These are phyloP conservation scores for Suillus decipiens DNA, from an alignment of 768 basidiomycete species.

Conservation along the genomic window DNA sequence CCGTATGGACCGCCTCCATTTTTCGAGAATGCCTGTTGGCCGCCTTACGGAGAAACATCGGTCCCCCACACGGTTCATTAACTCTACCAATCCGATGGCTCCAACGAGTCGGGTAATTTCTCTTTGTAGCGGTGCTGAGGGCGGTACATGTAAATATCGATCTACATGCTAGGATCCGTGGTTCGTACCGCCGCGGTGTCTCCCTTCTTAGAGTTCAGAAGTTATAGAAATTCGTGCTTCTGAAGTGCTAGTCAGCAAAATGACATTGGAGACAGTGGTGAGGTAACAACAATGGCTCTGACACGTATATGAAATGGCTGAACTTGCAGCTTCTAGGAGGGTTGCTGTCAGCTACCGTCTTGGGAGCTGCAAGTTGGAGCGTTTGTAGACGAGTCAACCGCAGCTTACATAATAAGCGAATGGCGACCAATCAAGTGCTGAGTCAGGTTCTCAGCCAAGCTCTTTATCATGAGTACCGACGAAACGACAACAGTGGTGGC, in stretches of 20 bases:
- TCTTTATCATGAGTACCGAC: constrained; percentile 34
- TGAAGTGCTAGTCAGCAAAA: background rate
- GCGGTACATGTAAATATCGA: background rate
- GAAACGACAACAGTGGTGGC: constrained; percentile 22
- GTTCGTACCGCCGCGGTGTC: background rate
- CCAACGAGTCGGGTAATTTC: background rate
- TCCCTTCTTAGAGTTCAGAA: constrained; percentile 3
- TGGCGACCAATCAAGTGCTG: background rate
- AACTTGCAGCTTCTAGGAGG: too few species aligned
- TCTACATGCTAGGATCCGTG: background rate
- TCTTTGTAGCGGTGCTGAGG: background rate
- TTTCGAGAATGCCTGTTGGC: background rate
- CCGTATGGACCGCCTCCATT: background rate
- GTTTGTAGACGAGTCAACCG: too few species aligned
- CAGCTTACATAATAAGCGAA: background rate
- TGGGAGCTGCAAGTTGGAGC: background rate
- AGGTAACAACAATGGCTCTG: background rate
- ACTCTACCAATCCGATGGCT: background rate
- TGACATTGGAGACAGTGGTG: background rate
- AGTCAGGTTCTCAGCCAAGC: constrained; percentile 11
- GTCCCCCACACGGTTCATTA: background rate
- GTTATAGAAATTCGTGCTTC: background rate
- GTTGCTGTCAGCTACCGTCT: too few species aligned
- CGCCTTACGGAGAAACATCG: background rate
- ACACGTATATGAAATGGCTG: background rate